These are phyloP conservation scores for Theileria luwenshuni DNA, from an alignment of 169 alveolate species.

Conservation along the genomic window DNA sequence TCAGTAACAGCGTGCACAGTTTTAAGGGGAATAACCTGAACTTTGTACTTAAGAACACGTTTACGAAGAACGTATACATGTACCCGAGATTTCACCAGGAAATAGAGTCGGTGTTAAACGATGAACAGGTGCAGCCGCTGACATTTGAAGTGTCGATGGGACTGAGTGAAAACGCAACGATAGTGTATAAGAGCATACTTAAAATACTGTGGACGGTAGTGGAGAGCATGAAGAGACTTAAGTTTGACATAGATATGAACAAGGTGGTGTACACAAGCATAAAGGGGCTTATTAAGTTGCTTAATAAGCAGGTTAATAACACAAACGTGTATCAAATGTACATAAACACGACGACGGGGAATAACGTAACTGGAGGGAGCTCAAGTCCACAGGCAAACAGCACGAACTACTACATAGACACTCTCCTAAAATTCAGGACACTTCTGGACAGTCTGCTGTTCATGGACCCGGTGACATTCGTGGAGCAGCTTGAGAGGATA, in stretches of 20 bases:
- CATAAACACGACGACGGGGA: not conserved
- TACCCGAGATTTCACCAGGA: conserved; percentile 53
- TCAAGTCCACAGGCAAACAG: not conserved
- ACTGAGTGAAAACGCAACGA: conserved; percentile 47
- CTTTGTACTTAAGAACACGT: conserved; percentile 42
- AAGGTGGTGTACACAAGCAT: conserved; percentile 46
- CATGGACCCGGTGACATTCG: conserved; percentile 60
- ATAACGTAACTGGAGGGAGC: not conserved
- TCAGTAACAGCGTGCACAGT: conserved; percentile 37
- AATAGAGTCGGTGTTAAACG: conserved; percentile 37
- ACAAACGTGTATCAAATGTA: not conserved
- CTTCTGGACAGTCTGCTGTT: conserved; percentile 44
- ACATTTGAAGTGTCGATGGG: conserved; percentile 48
- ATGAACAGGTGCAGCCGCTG: conserved; percentile 50
- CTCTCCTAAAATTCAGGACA: conserved; percentile 32
- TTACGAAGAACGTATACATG: conserved; percentile 41
- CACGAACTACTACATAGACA: conserved; percentile 19
- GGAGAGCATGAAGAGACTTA: conserved; percentile 45
- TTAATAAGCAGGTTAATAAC: conserved; percentile 20
- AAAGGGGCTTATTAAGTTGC: conserved; percentile 21
- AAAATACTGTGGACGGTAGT: conserved; percentile 46
- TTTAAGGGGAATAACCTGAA: conserved; percentile 39
- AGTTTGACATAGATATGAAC: conserved; percentile 52
- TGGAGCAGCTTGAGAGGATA: conserved; percentile 14
- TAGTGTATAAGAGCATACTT: conserved; percentile 41